A percentile compares a stretch with the other conserved stretches of the same genome.
These are phyloP conservation scores for Ploettnerulaceae sp. DNA, from an alignment of 2,329 filamentous ascomycete genomes.

Conservation along the genomic window DNA sequence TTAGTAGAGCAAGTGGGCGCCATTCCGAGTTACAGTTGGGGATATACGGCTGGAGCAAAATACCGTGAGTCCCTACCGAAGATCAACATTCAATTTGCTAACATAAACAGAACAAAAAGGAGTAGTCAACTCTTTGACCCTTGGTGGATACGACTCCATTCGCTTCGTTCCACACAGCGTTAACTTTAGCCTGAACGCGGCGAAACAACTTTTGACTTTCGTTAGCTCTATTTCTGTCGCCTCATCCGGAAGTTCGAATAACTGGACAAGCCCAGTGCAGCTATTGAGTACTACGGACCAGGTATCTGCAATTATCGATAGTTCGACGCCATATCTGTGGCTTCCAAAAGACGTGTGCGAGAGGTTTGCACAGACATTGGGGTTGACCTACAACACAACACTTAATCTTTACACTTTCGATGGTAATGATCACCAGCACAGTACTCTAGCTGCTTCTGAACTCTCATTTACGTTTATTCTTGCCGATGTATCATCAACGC, in stretches of 20 bases:
- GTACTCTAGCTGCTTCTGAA: constrained; percentile 40
- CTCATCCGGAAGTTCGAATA: constrained; percentile 40
- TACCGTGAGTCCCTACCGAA: constrained; percentile 50
- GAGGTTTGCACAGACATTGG: constrained; percentile 58
- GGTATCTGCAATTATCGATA: constrained; percentile 47
- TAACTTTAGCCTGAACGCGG: constrained; percentile 52
- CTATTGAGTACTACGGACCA: constrained; percentile 23
- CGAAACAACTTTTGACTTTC: constrained; percentile 39
- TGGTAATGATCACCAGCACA: constrained; percentile 47
- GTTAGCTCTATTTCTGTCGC: constrained; percentile 26
- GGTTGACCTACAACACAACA: constrained; percentile 59
- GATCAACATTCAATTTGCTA: neutral
- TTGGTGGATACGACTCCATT: constrained; percentile 65
- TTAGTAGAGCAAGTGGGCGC: constrained; percentile 53
- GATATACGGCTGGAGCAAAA: constrained; percentile 70
- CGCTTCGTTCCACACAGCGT: constrained; percentile 57
- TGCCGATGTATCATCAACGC: constrained; percentile 38
- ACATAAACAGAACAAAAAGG: constrained; percentile 36
- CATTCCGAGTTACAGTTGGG: constrained; percentile 70
- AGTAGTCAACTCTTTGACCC: constrained; percentile 53
- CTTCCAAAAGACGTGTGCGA: constrained; percentile 57
- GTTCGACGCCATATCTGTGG: constrained; percentile 60
- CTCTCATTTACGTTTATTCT: constrained; percentile 54
- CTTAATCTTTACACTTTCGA: constrained; percentile 62
- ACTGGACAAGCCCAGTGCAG: constrained; percentile 44